Percentiles rank a stretch among this genome's conserved stretches.
phyloP scores from a whole-genome alignment of 1,284 basidiomycete species.

The Fistulina hepatica region DNA sequence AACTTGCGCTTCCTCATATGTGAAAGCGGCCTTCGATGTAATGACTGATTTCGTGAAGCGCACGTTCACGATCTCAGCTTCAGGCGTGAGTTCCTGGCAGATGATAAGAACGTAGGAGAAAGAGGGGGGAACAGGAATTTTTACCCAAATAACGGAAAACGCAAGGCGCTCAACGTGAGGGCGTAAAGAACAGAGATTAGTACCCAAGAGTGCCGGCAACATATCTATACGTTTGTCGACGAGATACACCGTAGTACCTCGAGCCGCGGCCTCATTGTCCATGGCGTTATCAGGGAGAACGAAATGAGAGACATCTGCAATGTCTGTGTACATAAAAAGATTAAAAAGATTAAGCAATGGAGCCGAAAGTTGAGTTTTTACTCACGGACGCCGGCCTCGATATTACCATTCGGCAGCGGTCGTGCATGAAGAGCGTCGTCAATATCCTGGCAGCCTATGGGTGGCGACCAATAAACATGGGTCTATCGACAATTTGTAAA shows the following conservation, averaged over 20 bases:
- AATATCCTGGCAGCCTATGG: constrained; percentile 88
- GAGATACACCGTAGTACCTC: constrained; percentile 96
- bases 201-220: constrained; percentile 90
- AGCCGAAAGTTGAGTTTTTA: constrained; percentile 19
- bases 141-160: constrained; percentile 93
- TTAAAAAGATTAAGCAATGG: neutral
- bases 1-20: constrained; percentile 93
- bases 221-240: constrained; percentile 99
- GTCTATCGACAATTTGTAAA: neutral
- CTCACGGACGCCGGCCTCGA: constrained; percentile 96
- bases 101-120: constrained; percentile 2
- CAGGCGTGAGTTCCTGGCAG: constrained; percentile 68
- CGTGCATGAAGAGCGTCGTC: constrained; percentile 98
- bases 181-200: constrained; percentile 90
- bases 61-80: constrained; percentile 85
- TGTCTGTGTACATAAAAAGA: constrained; percentile 54
- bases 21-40: constrained; percentile 93
- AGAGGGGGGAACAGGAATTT: constrained; percentile 19
- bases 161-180: constrained; percentile 92
- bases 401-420: constrained; percentile 83
- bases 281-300: constrained; percentile 91
- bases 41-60: constrained; percentile 96
- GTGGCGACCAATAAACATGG: constrained; percentile 4
- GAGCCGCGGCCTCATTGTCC: constrained; percentile 91
- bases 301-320: constrained; percentile 97